Base-by-base conservation (phyloP, 2,329 filamentous ascomycete species). In the Lachnellula willkommii region DNA sequence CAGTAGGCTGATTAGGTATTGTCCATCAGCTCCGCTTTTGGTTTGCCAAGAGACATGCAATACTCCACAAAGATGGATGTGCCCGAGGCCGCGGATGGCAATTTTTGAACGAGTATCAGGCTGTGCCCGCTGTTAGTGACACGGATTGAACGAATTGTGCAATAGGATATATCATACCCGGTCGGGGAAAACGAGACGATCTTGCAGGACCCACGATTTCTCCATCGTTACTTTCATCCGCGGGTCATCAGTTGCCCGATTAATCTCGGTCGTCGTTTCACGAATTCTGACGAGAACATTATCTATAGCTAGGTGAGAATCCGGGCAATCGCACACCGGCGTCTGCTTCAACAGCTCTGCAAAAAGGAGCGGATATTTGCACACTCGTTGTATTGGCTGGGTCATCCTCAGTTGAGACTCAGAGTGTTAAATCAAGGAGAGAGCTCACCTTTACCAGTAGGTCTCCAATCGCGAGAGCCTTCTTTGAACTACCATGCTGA, bases 351-450 rank as follows among this genome's bases (percentile, higher is more conserved):
- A 78, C 8, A 99, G 77, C 66, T 96, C 90, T 5, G 84, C 80
- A 66, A 97, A 92, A 2, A 97, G 76, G 4, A 99, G 76, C 11
- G 90, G 90, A 68, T 97, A 97, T 73, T 88, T 90, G 75, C 90
- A 95, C 22, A 96, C 82, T 54, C 93, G 82, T 72, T 99, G 93
- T 20, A 96, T 92, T 0, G 93, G 94, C 89, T 95, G 53, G 15
- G 32, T 20, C 20, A 36, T 17, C n/a, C 40, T 59, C 26, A 55
- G 53, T 40, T 40, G 14, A 15, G 36, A 52, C 54, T 63, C 26
- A 56, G 52, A 48, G 22, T 5, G 14, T 40, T 12, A 24, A 32
- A 15, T 22, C 17, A 47, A 22, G 24, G 12, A 12, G 22, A 32
- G 22, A 32, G 14, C 22, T 50, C 50, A 90, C 91, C 82, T 97